Evolutionary conservation across 352 stramenopile genomes (phyloP), one percentile per base, ranked within the genome.

Genomic region (Phytophthora sp.): DNA sequence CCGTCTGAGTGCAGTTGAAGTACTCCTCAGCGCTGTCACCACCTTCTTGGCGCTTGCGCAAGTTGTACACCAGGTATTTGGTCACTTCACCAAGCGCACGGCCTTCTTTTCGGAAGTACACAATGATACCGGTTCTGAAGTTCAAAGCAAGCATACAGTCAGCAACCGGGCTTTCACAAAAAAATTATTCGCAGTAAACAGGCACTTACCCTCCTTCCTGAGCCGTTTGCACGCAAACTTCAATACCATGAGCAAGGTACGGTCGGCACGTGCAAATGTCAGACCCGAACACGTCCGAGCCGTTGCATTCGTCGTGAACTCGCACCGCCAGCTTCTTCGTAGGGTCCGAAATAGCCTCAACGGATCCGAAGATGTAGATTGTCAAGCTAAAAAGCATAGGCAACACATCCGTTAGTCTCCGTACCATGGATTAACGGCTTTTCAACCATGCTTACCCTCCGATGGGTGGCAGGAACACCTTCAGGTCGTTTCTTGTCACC

Each of bases 21-120:
- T 99, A 99, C 57, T 98, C 95, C 57, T 97, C 95, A 1, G 97
- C 97, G 32, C 85, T 94, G 74, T 99, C 97, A 44, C 96, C 97
- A 15, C 97, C 97, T 63, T 99, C 90, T 60, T 99, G 97, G 31
- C 97, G 91, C 84, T 99, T 99, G 42, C 97, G 89, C 41, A 98
- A 91, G 77, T 99, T 99, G 89, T 99, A 99, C 15, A 99, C 97
- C 15, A 99, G 77, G 76, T 99, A 99, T 75, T 99, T 99, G 31
- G 97, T 99, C 21, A 99, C 97, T 84, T 99, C 97, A 37, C 97
- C 97, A 9, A 99, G 81, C 20, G 93, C 96, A 30, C 97, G 84
- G 26, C 97, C 97, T 76, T 99, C 98, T 76, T 99, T 99, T 15
- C 98, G 94, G 73, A 98, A 99, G 73, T 99, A 99, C 46, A 99